phyloP scores from a whole-genome alignment of 352 stramenopile species.

The Globisporangium sylvaticum region DNA sequence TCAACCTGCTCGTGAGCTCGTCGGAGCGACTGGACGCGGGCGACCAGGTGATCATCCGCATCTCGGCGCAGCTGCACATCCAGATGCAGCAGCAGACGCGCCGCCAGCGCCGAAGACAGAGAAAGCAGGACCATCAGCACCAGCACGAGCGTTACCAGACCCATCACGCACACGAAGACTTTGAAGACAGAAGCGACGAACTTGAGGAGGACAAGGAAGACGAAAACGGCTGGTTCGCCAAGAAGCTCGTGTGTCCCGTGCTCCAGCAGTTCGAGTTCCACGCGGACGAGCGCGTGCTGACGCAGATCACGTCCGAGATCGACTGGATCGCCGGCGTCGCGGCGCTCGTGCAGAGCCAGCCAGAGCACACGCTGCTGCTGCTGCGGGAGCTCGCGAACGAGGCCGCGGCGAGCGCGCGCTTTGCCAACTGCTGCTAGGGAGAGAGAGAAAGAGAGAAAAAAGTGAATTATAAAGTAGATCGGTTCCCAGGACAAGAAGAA shows the following conservation, averaged over 20 bases:
- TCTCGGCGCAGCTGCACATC: slow-evolving; percentile 23
- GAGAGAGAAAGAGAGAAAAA: too few relatives aligned
- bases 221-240: background rate
- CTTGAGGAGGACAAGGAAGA: background rate
- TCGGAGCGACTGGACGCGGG: slow-evolving; percentile 27
- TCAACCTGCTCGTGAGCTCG: slow-evolving; percentile 30
- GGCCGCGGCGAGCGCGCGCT: background rate
- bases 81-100: slow-evolving; percentile 5
- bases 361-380: slow-evolving; percentile 22
- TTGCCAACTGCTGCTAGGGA: too few relatives aligned
- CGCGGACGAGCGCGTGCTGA: slow-evolving; percentile 16
- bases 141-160: background rate
- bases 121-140: slow-evolving; percentile 1
- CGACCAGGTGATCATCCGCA: slow-evolving; percentile 33
- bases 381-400: slow-evolving; percentile 9
- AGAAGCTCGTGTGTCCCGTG: slow-evolving; percentile 25
- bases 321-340: slow-evolving; percentile 32
- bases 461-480: too few relatives aligned
- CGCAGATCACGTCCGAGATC: slow-evolving; percentile 45
- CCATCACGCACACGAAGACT: background rate
- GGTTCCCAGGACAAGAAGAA: too few relatives aligned
- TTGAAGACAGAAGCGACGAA: too few relatives aligned
- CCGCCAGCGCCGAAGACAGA: too few relatives aligned
- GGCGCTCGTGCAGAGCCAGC: slow-evolving; percentile 17
- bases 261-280: slow-evolving; percentile 49